phyloP scores from a whole-genome alignment of 768 basidiomycete species.

The Heimioporus sp. region DNA sequence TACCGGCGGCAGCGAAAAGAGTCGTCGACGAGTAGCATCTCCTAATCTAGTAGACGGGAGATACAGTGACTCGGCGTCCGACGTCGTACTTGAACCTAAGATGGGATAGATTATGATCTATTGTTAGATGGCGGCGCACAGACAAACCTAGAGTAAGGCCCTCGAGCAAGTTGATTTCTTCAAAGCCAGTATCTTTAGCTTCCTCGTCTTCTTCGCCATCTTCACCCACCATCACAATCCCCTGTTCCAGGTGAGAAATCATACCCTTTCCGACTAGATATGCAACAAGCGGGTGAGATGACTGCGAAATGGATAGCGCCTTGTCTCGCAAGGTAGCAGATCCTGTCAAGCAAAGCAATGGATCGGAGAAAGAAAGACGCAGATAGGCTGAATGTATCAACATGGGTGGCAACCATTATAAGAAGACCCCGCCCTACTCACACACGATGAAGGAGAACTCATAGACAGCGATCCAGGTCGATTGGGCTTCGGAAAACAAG shows the following conservation, averaged over 20 bases:
- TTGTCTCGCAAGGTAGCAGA: conserved; percentile 88
- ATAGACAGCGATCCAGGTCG: conserved; percentile 80
- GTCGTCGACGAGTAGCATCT: conserved; percentile 59
- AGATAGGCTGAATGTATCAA: conserved; percentile 58
- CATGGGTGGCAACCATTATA: not conserved
- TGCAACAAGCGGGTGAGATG: conserved; percentile 31
- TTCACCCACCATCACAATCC: not conserved
- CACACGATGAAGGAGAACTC: conserved; percentile 74
- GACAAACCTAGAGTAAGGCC: conserved; percentile 62
- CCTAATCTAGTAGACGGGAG: conserved; percentile 76
- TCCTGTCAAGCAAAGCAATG: conserved; percentile 79
- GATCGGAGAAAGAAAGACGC: conserved; percentile 64
- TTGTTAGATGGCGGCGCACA: not conserved
- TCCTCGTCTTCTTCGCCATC: conserved; percentile 34
- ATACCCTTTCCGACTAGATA: conserved; percentile 20
- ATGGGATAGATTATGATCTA: not conserved
- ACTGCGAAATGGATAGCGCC: conserved; percentile 48
- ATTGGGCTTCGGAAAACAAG: conserved; percentile 58
- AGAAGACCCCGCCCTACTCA: conserved; percentile 40
- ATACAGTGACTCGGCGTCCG: conserved; percentile 34
- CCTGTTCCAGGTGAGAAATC: conserved; percentile 12
- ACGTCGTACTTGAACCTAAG: conserved; percentile 47
- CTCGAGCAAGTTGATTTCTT: conserved; percentile 67
- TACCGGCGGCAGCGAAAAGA: conserved; percentile 60
- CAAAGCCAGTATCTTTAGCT: conserved; percentile 46